Evolutionary conservation across 148 eudicot species (phyloP).

Genomic region (Polygonum aviculare): DNA sequence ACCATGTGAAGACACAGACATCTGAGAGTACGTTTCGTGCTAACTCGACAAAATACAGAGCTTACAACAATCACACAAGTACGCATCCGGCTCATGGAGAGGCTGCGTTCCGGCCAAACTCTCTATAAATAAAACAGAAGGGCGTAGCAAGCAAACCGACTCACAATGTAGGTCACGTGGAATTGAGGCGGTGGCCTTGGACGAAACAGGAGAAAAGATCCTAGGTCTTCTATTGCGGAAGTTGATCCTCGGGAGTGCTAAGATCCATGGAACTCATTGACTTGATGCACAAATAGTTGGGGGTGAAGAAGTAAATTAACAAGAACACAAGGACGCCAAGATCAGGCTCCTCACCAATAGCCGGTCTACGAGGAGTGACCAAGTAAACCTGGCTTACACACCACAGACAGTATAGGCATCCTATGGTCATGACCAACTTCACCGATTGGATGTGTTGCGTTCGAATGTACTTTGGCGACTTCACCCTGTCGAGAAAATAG

Average conservation of each 20-base stretch:
- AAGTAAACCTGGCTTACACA: constrained; percentile 81
- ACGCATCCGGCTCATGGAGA: too few species aligned
- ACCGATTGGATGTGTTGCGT: constrained; percentile 36
- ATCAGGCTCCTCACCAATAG: constrained; percentile 96
- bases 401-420: constrained; percentile 67
- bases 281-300: constrained; percentile 60
- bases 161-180: neutral
- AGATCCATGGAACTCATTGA: constrained; percentile 62
- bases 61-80: too few species aligned
- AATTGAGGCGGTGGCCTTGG: neutral
- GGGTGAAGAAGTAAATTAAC: constrained; percentile 53
- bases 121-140: neutral
- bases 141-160: neutral
- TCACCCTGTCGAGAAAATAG: constrained; percentile 35
- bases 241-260: constrained; percentile 19
- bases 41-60: too few species aligned
- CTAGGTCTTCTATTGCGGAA: constrained; percentile 24
- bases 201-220: neutral
- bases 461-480: constrained; percentile 34
- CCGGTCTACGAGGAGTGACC: constrained; percentile 68
- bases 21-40: too few species aligned
- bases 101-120: too few species aligned
- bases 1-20: too few species aligned
- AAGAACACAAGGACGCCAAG: constrained; percentile 84
- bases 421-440: constrained; percentile 38